phyloP scores from a whole-genome alignment of 495 filamentous ascomycete genomes.

The Hyaloscypha finlandica region DNA sequence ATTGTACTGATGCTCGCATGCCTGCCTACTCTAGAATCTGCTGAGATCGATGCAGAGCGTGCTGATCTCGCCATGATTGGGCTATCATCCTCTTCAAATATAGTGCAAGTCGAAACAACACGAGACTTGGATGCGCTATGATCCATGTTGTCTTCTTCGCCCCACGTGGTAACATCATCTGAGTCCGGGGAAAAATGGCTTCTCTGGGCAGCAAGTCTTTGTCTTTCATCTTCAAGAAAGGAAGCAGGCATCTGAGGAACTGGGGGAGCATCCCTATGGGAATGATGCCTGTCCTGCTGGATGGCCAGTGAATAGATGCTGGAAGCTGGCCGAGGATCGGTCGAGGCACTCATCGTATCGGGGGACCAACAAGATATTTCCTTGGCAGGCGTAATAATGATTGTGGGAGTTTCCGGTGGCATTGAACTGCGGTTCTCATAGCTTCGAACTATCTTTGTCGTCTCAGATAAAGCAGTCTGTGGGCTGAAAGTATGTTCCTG shows the following conservation, averaged over 20 bases:
- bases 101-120: constrained; percentile 40
- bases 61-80: constrained; percentile 32
- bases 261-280: constrained; percentile 22
- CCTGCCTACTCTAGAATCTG: constrained; percentile 1
- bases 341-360: constrained; percentile 35
- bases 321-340: constrained; percentile 42
- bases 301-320: constrained; percentile 71
- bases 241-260: constrained; percentile 28
- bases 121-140: constrained; percentile 42
- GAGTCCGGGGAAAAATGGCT: constrained; percentile 35
- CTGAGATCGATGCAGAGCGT: constrained; percentile 33
- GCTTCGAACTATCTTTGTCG: constrained; percentile 24
- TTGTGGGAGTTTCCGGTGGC: constrained; percentile 48
- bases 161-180: constrained; percentile 29
- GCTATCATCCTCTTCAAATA: constrained; percentile 61
- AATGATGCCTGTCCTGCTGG: constrained; percentile 29
- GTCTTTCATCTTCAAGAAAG: constrained; percentile 26
- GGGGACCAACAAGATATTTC: constrained; percentile 65
- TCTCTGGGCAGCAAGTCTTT: constrained; percentile 29
- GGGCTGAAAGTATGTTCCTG: constrained; percentile 50
- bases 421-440: constrained; percentile 34
- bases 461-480: constrained; percentile 45
- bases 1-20: constrained; percentile 39
- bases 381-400: constrained; percentile 66
- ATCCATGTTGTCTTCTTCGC: constrained; percentile 18